Evolutionary conservation across 352 stramenopile species (phyloP).

Genomic region (Globisporangium ultimum): DNA sequence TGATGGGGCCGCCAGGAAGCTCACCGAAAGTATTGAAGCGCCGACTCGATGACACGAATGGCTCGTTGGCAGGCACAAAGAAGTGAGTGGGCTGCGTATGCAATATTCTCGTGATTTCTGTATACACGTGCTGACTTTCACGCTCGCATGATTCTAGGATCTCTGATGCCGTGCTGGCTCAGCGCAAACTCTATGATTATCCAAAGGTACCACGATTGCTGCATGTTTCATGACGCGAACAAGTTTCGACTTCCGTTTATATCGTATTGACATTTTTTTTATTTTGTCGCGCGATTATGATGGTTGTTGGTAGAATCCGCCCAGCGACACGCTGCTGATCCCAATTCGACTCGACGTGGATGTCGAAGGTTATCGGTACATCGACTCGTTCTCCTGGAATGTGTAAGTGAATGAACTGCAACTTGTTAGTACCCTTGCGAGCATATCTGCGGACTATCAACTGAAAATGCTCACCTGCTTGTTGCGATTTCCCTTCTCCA

Average conservation of each 20-base stretch:
- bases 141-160: conserved; percentile 8
- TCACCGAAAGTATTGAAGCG: conserved; percentile 69
- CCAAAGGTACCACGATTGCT: conserved; percentile 39
- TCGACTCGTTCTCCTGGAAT: conserved; percentile 82
- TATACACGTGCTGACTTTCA: background rate
- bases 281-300: background rate
- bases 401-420: too few relatives aligned
- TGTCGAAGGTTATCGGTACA: conserved; percentile 77
- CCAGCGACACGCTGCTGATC: conserved; percentile 47
- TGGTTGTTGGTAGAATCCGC: conserved; percentile 33
- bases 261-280: background rate
- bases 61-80: conserved; percentile 31
- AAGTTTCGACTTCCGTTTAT: background rate
- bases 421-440: too few relatives aligned
- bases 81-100: conserved; percentile 21
- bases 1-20: conserved; percentile 46
- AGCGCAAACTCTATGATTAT: conserved; percentile 70
- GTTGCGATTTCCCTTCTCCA: background rate
- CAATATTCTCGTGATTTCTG: background rate
- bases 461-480: background rate
- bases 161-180: conserved; percentile 29
- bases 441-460: too few relatives aligned
- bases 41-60: conserved; percentile 52
- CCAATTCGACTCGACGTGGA: conserved; percentile 77
- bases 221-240: background rate